Evolutionary conservation across 495 filamentous ascomycete species (phyloP).

Genomic region (Aspergillus bertholletiae): DNA sequence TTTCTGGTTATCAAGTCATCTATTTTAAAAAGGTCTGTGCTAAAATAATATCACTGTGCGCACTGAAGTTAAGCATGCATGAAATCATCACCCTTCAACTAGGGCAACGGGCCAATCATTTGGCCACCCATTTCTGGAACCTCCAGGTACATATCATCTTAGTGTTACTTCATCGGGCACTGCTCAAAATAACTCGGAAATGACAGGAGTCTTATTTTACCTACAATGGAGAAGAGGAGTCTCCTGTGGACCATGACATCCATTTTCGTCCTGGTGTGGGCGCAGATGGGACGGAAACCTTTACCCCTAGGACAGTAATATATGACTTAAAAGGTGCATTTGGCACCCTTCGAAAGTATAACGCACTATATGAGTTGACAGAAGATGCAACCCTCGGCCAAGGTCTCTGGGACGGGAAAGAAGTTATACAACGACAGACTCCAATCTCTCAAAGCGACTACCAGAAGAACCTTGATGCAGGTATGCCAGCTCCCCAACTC

Average conservation of each 20-base stretch:
- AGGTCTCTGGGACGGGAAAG: conserved; percentile 65
- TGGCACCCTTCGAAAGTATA: conserved; percentile 80
- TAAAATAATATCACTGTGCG: not conserved
- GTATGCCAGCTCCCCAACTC: conserved; percentile 55
- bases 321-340: conserved; percentile 95
- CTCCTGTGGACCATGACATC: conserved; percentile 83
- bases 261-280: conserved; percentile 88
- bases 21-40: not conserved
- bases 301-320: conserved; percentile 82
- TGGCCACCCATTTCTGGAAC: conserved; percentile 99
- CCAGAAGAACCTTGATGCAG: conserved; percentile 71
- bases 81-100: conserved; percentile 94
- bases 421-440: conserved; percentile 62
- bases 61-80: conserved; percentile 59
- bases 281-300: conserved; percentile 77
- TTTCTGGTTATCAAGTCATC: not conserved
- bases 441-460: conserved; percentile 70
- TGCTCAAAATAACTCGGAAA: conserved; percentile 14
- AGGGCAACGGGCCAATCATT: conserved; percentile 87
- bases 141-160: conserved; percentile 58
- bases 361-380: conserved; percentile 78
- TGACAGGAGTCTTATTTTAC: conserved; percentile 92
- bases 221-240: conserved; percentile 64
- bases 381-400: conserved; percentile 46
- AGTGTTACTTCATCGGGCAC: not conserved